phyloP scores from a whole-genome alignment of 768 basidiomycete genomes.

The Rhodotorula graminis region DNA sequence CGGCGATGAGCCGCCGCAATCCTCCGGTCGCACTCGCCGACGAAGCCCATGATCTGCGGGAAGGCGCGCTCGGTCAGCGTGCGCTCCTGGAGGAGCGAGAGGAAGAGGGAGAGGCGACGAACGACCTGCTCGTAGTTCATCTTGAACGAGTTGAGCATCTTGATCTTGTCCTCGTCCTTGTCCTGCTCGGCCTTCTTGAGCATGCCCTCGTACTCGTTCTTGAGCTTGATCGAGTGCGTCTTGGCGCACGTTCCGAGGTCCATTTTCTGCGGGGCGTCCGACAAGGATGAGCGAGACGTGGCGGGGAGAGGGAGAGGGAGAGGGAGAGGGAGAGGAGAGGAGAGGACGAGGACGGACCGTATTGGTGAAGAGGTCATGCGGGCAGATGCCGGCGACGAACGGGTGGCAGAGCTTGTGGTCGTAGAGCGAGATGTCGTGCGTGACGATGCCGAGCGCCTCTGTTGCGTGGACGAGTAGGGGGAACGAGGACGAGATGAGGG shows the following conservation, averaged over 20 bases:
- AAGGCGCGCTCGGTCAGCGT: neutral
- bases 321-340: no score
- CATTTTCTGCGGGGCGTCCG: slow-evolving; percentile 71
- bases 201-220: slow-evolving; percentile 79
- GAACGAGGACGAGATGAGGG: slow-evolving; percentile 49
- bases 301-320: neutral
- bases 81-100: neutral
- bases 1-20: slow-evolving; percentile 89
- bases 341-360: slow-evolving; percentile 60
- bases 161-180: slow-evolving; percentile 58
- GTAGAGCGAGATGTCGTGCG: slow-evolving; percentile 82
- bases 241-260: slow-evolving; percentile 96
- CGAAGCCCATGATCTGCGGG: slow-evolving; percentile 79
- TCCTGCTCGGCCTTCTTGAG: slow-evolving; percentile 52
- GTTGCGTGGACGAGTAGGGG: slow-evolving; percentile 44
- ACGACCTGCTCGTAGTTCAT: slow-evolving; percentile 36
- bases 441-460: slow-evolving; percentile 95
- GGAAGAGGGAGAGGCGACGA: neutral
- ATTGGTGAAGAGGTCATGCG: slow-evolving; percentile 94
- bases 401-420: slow-evolving; percentile 98
- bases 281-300: neutral
- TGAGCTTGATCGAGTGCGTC: slow-evolving; percentile 88
- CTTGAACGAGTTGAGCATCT: slow-evolving; percentile 34
- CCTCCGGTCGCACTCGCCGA: slow-evolving; percentile 95
- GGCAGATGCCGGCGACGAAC: slow-evolving; percentile 97